A percentile compares a stretch with the other conserved stretches of the same genome.
Conservation (phyloP, 805 yeast species). For the Starmerella kuoi region DNA sequence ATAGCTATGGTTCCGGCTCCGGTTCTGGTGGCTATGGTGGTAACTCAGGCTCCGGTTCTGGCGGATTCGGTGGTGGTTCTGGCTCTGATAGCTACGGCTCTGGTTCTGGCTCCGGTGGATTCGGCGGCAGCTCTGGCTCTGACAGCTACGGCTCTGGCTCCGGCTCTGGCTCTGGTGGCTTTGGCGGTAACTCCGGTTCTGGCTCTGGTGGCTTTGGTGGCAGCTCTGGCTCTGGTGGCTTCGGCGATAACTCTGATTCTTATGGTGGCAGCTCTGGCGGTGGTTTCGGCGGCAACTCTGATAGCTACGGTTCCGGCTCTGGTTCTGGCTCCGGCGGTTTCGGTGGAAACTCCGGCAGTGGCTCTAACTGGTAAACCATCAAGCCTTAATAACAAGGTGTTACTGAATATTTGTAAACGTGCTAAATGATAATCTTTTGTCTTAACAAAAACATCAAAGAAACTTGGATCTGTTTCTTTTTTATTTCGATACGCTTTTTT, state of each 20-base stretch:
- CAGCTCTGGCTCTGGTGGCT: slow-evolving; percentile 24
- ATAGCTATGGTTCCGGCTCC: slow-evolving; percentile 24
- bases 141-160: slow-evolving; percentile 27
- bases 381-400: too few species aligned
- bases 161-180: not conserved
- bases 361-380: slow-evolving; percentile 17
- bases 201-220: slow-evolving; percentile 18
- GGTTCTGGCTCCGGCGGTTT: not conserved
- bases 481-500: too few species aligned
- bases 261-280: slow-evolving; percentile 17
- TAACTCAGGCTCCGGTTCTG: slow-evolving; percentile 4
- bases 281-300: slow-evolving; percentile 16
- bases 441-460: too few species aligned
- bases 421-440: too few species aligned
- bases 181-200: slow-evolving; percentile 18
- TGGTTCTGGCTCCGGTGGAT: slow-evolving; percentile 22
- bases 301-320: slow-evolving; percentile 16
- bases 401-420: too few species aligned
- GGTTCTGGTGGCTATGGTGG: slow-evolving; percentile 23
- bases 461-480: too few species aligned
- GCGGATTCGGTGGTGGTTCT: slow-evolving; percentile 1
- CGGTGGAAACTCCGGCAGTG: slow-evolving; percentile 2
- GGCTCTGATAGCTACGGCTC: slow-evolving; percentile 12
- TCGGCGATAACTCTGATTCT: slow-evolving; percentile 28
- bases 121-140: slow-evolving; percentile 28